Evolutionary conservation across 768 basidiomycete genomes (phyloP).

Genomic region (Collybia mongolica): DNA sequence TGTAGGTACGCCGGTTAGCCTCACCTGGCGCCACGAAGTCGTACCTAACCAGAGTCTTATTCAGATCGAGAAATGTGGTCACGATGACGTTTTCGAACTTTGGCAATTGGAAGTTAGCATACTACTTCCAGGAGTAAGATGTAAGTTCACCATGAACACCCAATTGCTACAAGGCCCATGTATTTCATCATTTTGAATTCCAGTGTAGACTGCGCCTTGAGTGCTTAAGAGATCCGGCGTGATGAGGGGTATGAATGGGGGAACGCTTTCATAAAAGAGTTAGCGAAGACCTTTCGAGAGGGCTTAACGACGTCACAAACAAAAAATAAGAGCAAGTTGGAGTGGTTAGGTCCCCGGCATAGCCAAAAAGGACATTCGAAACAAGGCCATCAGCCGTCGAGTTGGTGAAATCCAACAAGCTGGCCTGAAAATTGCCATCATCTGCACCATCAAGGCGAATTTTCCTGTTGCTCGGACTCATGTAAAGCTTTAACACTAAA

Average conservation of each 20-base stretch:
- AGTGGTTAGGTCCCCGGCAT: constrained; percentile 14
- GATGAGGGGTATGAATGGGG: constrained; percentile 23
- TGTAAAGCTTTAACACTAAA: constrained; percentile 19
- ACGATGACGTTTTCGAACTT: constrained; percentile 8
- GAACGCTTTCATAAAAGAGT: constrained; percentile 5
- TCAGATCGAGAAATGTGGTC: constrained; percentile 19
- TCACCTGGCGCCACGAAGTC: constrained; percentile 24
- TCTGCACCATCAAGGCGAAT: constrained; percentile 22
- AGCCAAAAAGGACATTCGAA: constrained; percentile 20
- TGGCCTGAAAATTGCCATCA: constrained; percentile 19
- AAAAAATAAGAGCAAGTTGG: constrained; percentile 23
- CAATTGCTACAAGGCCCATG: constrained; percentile 21
- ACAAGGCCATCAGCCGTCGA: constrained; percentile 24
- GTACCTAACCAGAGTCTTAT: constrained; percentile 22
- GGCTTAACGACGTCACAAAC: constrained; percentile 8
- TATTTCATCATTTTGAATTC: constrained; percentile 22
- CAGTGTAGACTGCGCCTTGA: constrained; percentile 23
- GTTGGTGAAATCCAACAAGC: constrained; percentile 25
- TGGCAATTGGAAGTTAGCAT: background rate
- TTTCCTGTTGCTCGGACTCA: constrained; percentile 24
- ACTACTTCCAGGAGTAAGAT: background rate
- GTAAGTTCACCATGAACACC: constrained; percentile 10
- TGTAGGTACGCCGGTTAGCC: constrained; percentile 19
- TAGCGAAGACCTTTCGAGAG: background rate
- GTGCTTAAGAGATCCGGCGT: constrained; percentile 20